phyloP scores from a whole-genome alignment of 192 early-diverging fungal genomes.

The Piromyces finnis region DNA sequence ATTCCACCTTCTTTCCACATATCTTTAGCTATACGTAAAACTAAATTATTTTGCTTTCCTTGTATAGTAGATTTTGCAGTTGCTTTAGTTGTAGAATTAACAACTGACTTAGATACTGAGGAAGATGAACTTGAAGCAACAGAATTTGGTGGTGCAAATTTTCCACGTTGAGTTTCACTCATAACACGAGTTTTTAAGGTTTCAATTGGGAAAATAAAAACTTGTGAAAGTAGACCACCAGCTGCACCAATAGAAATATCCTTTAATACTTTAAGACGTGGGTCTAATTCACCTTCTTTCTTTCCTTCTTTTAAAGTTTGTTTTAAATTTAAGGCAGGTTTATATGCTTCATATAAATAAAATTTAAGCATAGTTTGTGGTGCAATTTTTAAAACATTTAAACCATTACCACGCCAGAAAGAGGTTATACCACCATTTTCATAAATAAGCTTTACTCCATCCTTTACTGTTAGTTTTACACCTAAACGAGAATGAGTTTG shows the following conservation, averaged over 20 bases:
- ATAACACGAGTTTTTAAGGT: slow-evolving; percentile 59
- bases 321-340: neutral
- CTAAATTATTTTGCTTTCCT: slow-evolving; percentile 10
- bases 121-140: neutral
- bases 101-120: neutral
- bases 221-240: slow-evolving; percentile 51
- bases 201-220: slow-evolving; percentile 57
- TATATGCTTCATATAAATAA: slow-evolving; percentile 37
- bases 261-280: neutral
- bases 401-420: slow-evolving; percentile 58
- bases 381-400: slow-evolving; percentile 60
- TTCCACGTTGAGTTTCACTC: slow-evolving; percentile 25
- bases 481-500: slow-evolving; percentile 6
- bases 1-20: slow-evolving; percentile 45
- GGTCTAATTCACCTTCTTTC: neutral
- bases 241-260: slow-evolving; percentile 33
- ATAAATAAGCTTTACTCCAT: slow-evolving; percentile 36
- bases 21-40: slow-evolving; percentile 20
- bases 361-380: slow-evolving; percentile 64
- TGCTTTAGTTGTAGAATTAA: neutral
- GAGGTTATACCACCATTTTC: slow-evolving; percentile 39
- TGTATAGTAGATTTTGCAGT: neutral
- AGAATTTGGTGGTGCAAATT: neutral
- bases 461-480: slow-evolving; percentile 3
- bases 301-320: neutral